These are phyloP conservation scores for Naganishia randhawae DNA, from an alignment of 768 basidiomycete genomes.

Conservation along the genomic window DNA sequence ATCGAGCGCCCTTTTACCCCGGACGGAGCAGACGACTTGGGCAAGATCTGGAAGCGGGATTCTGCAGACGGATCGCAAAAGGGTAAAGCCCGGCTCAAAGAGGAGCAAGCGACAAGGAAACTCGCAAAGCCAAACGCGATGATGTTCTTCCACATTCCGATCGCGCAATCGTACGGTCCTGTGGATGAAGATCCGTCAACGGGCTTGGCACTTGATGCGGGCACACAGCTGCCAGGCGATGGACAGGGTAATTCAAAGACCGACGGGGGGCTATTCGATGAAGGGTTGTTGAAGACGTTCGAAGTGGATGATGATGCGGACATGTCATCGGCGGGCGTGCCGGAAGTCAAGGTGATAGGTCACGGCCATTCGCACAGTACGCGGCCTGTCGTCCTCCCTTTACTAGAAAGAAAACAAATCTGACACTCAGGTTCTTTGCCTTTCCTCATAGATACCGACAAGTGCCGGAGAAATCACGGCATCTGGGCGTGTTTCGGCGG, in stretches of 20 bases:
- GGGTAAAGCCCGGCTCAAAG: slow-evolving; percentile 47
- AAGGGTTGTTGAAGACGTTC: slow-evolving; percentile 67
- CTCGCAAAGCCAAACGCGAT: slow-evolving; percentile 91
- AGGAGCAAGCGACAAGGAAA: background rate
- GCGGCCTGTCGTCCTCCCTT: slow-evolving; percentile 32
- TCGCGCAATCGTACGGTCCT: slow-evolving; percentile 70
- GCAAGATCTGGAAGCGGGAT: slow-evolving; percentile 57
- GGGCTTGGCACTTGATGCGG: slow-evolving; percentile 66
- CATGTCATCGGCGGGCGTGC: slow-evolving; percentile 48
- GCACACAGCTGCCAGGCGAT: slow-evolving; percentile 59
- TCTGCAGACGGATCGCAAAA: slow-evolving; percentile 58
- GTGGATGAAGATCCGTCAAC: slow-evolving; percentile 65
- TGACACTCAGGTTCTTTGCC: background rate
- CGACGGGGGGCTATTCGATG: slow-evolving; percentile 78
- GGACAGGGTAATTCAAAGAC: slow-evolving; percentile 39
- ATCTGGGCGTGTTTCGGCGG: slow-evolving; percentile 91
- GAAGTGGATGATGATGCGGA: slow-evolving; percentile 56
- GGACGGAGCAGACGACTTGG: slow-evolving; percentile 68
- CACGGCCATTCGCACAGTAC: slow-evolving; percentile 87
- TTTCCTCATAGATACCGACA: slow-evolving; percentile 67
- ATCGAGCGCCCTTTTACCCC: slow-evolving; percentile 81
- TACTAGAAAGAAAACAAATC: slow-evolving; percentile 12
- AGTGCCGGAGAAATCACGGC: slow-evolving; percentile 76
- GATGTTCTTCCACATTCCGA: slow-evolving; percentile 96
- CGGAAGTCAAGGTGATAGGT: slow-evolving; percentile 79